These are phyloP conservation scores for Tylopilus plumbeoviolaceoides DNA, from an alignment of 768 basidiomycete genomes.

Conservation along the genomic window DNA sequence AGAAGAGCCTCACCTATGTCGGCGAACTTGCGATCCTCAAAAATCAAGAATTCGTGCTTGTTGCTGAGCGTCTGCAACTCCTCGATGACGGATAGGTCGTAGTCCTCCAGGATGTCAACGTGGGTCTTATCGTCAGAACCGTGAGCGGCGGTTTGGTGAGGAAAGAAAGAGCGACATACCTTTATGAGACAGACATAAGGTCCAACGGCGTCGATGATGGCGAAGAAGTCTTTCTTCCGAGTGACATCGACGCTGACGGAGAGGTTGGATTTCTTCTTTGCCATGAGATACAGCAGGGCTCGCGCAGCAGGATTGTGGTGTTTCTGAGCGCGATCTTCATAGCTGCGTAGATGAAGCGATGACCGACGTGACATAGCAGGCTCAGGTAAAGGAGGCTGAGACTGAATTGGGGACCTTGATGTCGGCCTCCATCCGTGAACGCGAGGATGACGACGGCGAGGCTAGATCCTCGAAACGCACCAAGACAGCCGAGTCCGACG, in stretches of 20 bases:
- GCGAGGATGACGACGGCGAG: constrained; percentile 43
- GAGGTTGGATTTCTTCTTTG: constrained; percentile 84
- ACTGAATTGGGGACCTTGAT: constrained; percentile 12
- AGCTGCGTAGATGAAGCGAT: constrained; percentile 46
- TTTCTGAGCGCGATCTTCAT: constrained; percentile 53
- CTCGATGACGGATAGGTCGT: constrained; percentile 65
- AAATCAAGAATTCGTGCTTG: constrained; percentile 91
- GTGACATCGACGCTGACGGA: constrained; percentile 97
- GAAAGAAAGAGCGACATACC: constrained; percentile 41
- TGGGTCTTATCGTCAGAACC: constrained; percentile 67
- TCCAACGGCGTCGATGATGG: constrained; percentile 85
- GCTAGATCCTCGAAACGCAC: constrained; percentile 38
- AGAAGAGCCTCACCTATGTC: constrained; percentile 73
- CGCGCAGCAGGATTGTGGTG: constrained; percentile 76
- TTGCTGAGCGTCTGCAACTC: constrained; percentile 64
- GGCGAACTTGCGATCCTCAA: constrained; percentile 98
- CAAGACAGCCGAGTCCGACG: constrained; percentile 29
- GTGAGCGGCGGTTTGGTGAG: constrained; percentile 19
- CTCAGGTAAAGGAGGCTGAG: neutral
- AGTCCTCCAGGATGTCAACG: constrained; percentile 93
- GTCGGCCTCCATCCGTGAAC: constrained; percentile 40
- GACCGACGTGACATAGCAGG: constrained; percentile 28
- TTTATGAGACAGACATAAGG: constrained; percentile 92
- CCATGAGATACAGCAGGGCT: constrained; percentile 75
- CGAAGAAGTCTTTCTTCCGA: constrained; percentile 68